Conservation (phyloP, 2,329 filamentous ascomycete genomes). For the Aspergillus floridensis region DNA sequence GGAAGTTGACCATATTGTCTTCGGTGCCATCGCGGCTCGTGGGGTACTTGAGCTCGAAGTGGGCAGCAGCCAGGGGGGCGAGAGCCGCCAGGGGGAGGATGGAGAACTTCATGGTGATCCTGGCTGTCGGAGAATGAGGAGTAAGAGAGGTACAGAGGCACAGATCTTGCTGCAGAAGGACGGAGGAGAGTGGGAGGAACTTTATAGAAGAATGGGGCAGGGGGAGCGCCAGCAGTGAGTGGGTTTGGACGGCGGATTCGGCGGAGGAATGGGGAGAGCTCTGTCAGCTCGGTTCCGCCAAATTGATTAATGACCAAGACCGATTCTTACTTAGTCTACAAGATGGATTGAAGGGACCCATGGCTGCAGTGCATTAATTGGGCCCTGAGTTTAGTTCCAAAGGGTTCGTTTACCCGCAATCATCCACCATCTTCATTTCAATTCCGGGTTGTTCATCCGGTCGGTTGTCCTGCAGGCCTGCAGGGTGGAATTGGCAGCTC, state of each 20-base stretch:
- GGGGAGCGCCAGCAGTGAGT: neutral
- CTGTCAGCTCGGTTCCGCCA: neutral
- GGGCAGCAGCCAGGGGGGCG: slow-evolving; percentile 50
- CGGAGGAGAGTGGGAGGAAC: neutral
- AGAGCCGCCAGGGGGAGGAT: slow-evolving; percentile 39
- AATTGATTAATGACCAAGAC: neutral
- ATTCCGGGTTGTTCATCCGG: too few relatives aligned
- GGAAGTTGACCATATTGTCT: slow-evolving; percentile 46
- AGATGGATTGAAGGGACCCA: neutral
- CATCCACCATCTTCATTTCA: too few relatives aligned
- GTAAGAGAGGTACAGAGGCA: neutral
- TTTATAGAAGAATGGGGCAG: neutral
- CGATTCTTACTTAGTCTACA: neutral
- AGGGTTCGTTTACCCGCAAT: neutral
- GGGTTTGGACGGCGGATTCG: neutral
- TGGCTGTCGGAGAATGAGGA: neutral
- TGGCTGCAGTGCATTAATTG: neutral
- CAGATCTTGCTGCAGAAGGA: neutral
- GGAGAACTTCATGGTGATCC: slow-evolving; percentile 33
- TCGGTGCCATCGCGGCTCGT: slow-evolving; percentile 49
- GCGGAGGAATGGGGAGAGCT: neutral
- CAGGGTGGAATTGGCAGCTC: neutral
- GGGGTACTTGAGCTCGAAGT: slow-evolving; percentile 57
- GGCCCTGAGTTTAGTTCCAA: neutral
- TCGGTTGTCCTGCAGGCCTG: neutral